These are phyloP conservation scores for Penicillium sp. DNA, from an alignment of 2,329 filamentous ascomycete genomes.

Conservation along the genomic window DNA sequence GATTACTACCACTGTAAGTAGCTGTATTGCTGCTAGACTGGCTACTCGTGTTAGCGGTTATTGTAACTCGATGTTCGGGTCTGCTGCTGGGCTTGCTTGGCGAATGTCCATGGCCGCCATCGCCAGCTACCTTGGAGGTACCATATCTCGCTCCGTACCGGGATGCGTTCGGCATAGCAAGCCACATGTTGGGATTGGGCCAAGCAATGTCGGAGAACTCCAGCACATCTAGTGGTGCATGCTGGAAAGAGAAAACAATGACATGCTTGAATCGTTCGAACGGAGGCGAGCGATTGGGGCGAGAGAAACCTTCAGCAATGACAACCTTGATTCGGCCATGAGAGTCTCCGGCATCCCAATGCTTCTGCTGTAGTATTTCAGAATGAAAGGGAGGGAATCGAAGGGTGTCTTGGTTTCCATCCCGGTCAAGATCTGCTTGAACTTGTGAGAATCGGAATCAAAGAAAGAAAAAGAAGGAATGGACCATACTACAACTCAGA, in stretches of 20 bases:
- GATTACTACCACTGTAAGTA: slow-evolving; percentile 7
- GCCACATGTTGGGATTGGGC: slow-evolving; percentile 67
- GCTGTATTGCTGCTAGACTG: slow-evolving; percentile 13
- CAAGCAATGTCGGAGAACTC: slow-evolving; percentile 68
- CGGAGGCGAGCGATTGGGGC: slow-evolving; percentile 40
- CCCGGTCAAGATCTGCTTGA: slow-evolving; percentile 41
- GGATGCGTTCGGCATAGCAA: slow-evolving; percentile 33
- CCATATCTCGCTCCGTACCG: slow-evolving; percentile 24
- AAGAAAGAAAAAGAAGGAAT: slow-evolving; percentile 19
- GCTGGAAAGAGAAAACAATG: slow-evolving; percentile 73
- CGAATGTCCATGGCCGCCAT: slow-evolving; percentile 54
- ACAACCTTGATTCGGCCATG: slow-evolving; percentile 67
- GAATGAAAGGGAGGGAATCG: slow-evolving; percentile 64
- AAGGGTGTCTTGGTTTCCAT: slow-evolving; percentile 53
- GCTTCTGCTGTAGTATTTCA: slow-evolving; percentile 58
- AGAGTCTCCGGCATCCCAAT: slow-evolving; percentile 64
- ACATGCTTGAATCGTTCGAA: slow-evolving; percentile 64
- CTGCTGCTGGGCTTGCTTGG: slow-evolving; percentile 38
- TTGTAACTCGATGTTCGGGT: slow-evolving; percentile 16
- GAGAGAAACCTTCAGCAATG: slow-evolving; percentile 62
- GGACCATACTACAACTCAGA: slow-evolving; percentile 26
- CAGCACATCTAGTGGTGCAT: slow-evolving; percentile 71
- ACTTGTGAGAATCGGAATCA: slow-evolving; percentile 22
- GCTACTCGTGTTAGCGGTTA: slow-evolving; percentile 11
- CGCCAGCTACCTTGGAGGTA: slow-evolving; percentile 41